These are phyloP conservation scores for Fusarium dlaminii DNA, from an alignment of 2,329 filamentous ascomycete species.

Conservation along the genomic window DNA sequence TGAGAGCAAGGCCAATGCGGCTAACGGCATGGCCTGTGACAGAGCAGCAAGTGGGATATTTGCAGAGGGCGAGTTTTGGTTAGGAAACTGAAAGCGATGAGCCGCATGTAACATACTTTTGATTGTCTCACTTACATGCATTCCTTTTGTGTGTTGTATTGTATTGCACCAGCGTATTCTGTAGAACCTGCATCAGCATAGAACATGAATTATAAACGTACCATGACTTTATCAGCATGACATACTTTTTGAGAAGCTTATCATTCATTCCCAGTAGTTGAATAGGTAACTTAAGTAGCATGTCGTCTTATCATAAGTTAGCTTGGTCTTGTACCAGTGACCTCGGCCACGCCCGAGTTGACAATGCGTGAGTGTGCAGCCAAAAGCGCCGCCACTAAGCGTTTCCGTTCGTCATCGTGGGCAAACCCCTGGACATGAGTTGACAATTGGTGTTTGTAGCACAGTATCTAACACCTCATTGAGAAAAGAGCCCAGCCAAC, in stretches of 20 bases:
- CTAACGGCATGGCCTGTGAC: slow-evolving; percentile 31
- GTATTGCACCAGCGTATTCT: not conserved
- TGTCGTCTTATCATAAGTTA: not conserved
- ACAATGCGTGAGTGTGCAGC: slow-evolving; percentile 7
- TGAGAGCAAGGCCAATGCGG: slow-evolving; percentile 20
- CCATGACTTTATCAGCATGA: not conserved
- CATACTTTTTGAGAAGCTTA: not conserved
- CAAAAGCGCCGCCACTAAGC: slow-evolving; percentile 26
- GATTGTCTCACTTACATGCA: slow-evolving; percentile 6
- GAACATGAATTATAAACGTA: slow-evolving; percentile 10
- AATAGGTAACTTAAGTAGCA: not conserved
- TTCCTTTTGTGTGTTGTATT: not conserved
- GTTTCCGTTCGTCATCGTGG: slow-evolving; percentile 17
- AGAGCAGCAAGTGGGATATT: slow-evolving; percentile 23
- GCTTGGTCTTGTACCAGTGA: not conserved
- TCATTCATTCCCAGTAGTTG: not conserved
- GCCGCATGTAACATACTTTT: slow-evolving; percentile 23
- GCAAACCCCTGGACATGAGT: slow-evolving; percentile 19
- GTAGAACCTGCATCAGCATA: slow-evolving; percentile 1
- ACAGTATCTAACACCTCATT: slow-evolving; percentile 10
- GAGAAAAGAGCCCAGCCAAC: not conserved
- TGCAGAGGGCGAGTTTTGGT: slow-evolving; percentile 17
- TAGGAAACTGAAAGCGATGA: slow-evolving; percentile 9
- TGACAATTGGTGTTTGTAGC: not conserved
- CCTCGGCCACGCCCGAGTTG: slow-evolving; percentile 10